Conservation (phyloP, 2,329 filamentous ascomycete genomes). For the Cercospora janseana region DNA sequence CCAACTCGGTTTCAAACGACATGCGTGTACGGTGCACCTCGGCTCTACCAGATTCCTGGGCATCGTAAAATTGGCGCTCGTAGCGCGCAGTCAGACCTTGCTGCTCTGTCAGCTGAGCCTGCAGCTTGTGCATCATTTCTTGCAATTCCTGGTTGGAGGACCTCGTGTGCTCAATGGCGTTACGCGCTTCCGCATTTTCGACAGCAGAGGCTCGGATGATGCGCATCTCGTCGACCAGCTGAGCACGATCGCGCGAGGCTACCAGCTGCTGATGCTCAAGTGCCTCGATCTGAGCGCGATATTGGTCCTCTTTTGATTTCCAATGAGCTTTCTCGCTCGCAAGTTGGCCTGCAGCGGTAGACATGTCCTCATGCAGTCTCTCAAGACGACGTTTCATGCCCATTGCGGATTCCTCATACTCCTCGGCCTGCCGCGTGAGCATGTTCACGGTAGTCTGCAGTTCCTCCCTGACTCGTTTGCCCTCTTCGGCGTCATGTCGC, state of each 20-base stretch:
- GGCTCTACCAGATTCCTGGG: conserved; percentile 71
- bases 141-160: conserved; percentile 31
- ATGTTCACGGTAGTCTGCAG: conserved; percentile 61
- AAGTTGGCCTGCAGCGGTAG: conserved; percentile 71
- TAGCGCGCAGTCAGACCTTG: conserved; percentile 67
- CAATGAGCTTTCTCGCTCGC: conserved; percentile 78
- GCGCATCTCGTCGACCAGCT: conserved; percentile 49
- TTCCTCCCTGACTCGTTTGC: conserved; percentile 64
- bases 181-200: conserved; percentile 72
- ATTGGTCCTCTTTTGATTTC: conserved; percentile 65
- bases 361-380: conserved; percentile 83
- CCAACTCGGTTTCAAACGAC: conserved; percentile 76
- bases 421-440: conserved; percentile 76
- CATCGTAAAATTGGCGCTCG: conserved; percentile 81
- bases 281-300: conserved; percentile 54
- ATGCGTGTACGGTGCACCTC: conserved; percentile 80
- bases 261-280: conserved; percentile 54
- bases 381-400: conserved; percentile 78
- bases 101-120: conserved; percentile 67
- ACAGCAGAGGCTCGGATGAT: conserved; percentile 60
- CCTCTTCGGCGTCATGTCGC: conserved; percentile 58
- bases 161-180: conserved; percentile 58
- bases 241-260: conserved; percentile 44
- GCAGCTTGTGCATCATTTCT: conserved; percentile 33
- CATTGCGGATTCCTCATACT: conserved; percentile 62